Evolutionary conservation across 495 filamentous ascomycete species (phyloP).

Genomic region (Oleoguttula mirabilis): DNA sequence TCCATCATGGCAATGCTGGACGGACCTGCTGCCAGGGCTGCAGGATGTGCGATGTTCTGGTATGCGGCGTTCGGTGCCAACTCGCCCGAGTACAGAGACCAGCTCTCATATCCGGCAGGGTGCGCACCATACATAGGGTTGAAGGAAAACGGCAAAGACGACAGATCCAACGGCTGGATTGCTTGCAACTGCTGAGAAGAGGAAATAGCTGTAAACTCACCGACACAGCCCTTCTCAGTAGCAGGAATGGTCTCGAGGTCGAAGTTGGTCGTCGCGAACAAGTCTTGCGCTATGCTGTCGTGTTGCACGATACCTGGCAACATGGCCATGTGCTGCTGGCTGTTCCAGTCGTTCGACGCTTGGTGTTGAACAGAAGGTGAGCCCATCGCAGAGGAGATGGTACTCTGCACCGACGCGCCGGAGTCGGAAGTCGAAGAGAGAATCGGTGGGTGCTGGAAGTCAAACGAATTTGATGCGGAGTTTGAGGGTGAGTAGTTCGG

Average conservation of each 20-base stretch:
- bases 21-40: too few relatives aligned
- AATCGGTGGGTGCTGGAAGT: slow-evolving; percentile 33
- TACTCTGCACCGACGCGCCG: slow-evolving; percentile 53
- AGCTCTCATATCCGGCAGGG: too few relatives aligned
- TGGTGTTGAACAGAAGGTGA: slow-evolving; percentile 58
- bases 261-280: slow-evolving; percentile 34
- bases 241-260: slow-evolving; percentile 42
- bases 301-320: slow-evolving; percentile 54
- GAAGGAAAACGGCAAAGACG: slow-evolving; percentile 12
- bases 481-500: slow-evolving; percentile 24
- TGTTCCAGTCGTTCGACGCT: slow-evolving; percentile 48
- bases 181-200: slow-evolving; percentile 23
- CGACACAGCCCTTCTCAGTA: slow-evolving; percentile 65
- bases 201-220: slow-evolving; percentile 52
- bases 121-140: too few relatives aligned
- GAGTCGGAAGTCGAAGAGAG: slow-evolving; percentile 58
- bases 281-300: slow-evolving; percentile 40
- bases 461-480: slow-evolving; percentile 27
- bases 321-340: slow-evolving; percentile 51
- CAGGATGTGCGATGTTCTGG: too few relatives aligned
- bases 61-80: too few relatives aligned
- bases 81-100: too few relatives aligned
- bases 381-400: slow-evolving; percentile 67
- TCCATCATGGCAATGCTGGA: too few relatives aligned
- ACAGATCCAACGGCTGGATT: slow-evolving; percentile 18